A percentile compares a stretch with the other conserved stretches of the same genome.
Conservation (phyloP, 1,284 basidiomycete genomes). For the Microbotryum intermedium region DNA sequence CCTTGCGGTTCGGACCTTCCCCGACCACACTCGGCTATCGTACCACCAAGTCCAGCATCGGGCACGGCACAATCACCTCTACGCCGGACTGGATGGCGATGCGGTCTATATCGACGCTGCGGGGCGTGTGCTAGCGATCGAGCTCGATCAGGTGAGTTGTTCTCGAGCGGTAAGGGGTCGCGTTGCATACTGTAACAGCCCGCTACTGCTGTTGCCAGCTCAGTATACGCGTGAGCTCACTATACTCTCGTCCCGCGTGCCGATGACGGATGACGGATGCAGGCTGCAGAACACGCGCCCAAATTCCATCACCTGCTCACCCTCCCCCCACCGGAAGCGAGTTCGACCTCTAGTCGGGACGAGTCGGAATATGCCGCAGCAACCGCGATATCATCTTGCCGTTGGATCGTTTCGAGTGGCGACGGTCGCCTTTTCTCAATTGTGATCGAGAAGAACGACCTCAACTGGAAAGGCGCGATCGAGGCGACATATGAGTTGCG, state of each 20-base stretch:
- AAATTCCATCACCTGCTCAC: conserved; percentile 53
- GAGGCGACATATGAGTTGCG: conserved; percentile 45
- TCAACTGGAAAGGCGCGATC: conserved; percentile 34
- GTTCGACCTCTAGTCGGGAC: too few relatives aligned
- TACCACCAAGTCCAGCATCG: conserved; percentile 74
- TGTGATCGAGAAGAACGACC: neutral
- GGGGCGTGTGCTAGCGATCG: conserved; percentile 54
- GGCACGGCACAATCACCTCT: conserved; percentile 75
- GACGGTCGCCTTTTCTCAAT: conserved; percentile 51
- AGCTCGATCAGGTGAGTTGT: conserved; percentile 50
- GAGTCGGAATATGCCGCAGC: conserved; percentile 65
- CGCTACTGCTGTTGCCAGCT: too few relatives aligned
- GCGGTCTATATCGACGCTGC: conserved; percentile 61
- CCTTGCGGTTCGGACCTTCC: conserved; percentile 7
- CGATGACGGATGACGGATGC: too few relatives aligned
- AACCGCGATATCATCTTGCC: conserved; percentile 48
- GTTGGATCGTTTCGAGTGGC: conserved; percentile 63
- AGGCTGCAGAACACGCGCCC: conserved; percentile 50
- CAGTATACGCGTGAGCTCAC: too few relatives aligned
- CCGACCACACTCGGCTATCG: conserved; percentile 43
- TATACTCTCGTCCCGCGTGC: too few relatives aligned
- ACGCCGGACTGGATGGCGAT: conserved; percentile 46
- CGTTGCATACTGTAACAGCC: conserved; percentile 20
- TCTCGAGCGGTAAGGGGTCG: conserved; percentile 11
- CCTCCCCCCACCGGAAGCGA: conserved; percentile 45